Conservation (phyloP, 805 yeast genomes). For the Candida pini region DNA sequence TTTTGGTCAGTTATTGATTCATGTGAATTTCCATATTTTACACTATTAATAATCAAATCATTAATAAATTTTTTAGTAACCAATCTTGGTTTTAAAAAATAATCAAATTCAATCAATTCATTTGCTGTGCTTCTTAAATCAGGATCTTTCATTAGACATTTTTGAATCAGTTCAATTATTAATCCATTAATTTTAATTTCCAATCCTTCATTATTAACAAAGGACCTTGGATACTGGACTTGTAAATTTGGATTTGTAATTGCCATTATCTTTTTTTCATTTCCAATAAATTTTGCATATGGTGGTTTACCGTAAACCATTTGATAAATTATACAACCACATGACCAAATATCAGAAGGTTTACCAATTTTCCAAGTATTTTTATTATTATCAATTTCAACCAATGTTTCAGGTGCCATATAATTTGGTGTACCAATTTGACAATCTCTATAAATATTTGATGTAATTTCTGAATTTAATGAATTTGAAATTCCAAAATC, state of each 20-base stretch:
- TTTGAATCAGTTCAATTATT: constrained; percentile 63
- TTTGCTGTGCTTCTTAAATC: constrained; percentile 56
- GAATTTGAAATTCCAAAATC: constrained; percentile 97
- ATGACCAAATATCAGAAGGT: constrained; percentile 97
- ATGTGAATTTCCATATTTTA: constrained; percentile 58
- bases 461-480: constrained; percentile 87
- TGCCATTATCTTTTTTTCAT: constrained; percentile 73
- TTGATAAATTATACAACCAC: constrained; percentile 93
- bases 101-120: constrained; percentile 51
- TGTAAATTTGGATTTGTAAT: constrained; percentile 80
- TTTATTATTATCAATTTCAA: constrained; percentile 43
- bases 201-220: constrained; percentile 8
- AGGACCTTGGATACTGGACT: constrained; percentile 53
- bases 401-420: constrained; percentile 95
- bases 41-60: constrained; percentile 72
- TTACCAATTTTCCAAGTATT: constrained; percentile 75
- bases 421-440: constrained; percentile 95
- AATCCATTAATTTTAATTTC: constrained; percentile 22
- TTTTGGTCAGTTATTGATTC: constrained; percentile 28
- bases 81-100: constrained; percentile 72
- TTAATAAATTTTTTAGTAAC: constrained; percentile 62
- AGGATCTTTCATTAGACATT: constrained; percentile 72
- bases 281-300: constrained; percentile 71
- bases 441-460: constrained; percentile 81
- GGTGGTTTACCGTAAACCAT: constrained; percentile 95